Evolutionary conservation across 441 rosid species (phyloP).

Genomic region (Oxalis stricta): DNA sequence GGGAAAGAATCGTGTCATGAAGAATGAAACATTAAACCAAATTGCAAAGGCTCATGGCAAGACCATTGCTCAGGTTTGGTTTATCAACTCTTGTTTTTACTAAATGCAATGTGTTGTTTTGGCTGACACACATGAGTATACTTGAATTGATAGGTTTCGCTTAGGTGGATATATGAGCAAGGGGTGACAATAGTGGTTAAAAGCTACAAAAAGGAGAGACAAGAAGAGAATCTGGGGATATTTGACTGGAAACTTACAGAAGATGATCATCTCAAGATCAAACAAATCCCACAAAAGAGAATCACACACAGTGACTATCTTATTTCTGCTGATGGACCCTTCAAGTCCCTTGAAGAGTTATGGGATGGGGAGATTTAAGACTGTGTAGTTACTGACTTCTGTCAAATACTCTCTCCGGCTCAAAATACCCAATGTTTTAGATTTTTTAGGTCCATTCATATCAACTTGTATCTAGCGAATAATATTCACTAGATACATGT

Average conservation of each 20-base stretch:
- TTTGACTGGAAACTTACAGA: conserved; percentile 17
- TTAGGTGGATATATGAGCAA: conserved; percentile 24
- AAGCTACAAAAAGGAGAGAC: conserved; percentile 23
- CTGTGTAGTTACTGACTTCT: too few relatives aligned
- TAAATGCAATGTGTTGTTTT: too few relatives aligned
- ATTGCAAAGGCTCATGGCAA: conserved; percentile 16
- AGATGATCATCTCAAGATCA: conserved; percentile 12
- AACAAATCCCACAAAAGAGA: conserved; percentile 12
- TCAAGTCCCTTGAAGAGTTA: conserved; percentile 13
- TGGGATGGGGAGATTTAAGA: conserved; percentile 12
- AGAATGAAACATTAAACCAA: conserved; percentile 10
- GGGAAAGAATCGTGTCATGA: conserved; percentile 17
- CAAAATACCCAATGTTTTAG: too few relatives aligned
- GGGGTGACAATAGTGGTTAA: conserved; percentile 15
- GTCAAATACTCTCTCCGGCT: too few relatives aligned
- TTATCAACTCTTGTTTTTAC: too few relatives aligned
- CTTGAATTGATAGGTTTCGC: conserved; percentile 14
- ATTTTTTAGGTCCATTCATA: too few relatives aligned
- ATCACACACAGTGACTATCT: conserved; percentile 4
- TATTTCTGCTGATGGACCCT: conserved; percentile 14
- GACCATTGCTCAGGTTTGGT: conserved; percentile 24
- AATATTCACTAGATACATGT: too few relatives aligned
- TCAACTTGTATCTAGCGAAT: too few relatives aligned
- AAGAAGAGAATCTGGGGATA: conserved; percentile 18
- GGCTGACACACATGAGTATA: too few relatives aligned